phyloP scores from a whole-genome alignment of 2,329 filamentous ascomycete species.

The Cladosporium sp. region DNA sequence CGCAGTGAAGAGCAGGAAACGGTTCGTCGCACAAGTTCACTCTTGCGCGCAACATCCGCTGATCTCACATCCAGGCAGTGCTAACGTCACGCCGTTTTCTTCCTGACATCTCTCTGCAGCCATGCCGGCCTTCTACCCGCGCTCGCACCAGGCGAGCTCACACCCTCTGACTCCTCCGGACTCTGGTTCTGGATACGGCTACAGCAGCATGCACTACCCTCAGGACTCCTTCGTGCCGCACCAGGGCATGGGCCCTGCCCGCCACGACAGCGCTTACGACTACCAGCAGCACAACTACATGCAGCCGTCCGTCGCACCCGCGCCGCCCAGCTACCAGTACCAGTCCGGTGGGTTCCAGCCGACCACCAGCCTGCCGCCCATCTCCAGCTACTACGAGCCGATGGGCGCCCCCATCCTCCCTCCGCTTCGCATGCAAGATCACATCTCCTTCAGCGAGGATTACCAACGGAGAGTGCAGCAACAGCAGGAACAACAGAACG shows the following conservation, averaged over 20 bases:
- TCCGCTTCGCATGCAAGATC: slow-evolving; percentile 40
- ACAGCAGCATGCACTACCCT: slow-evolving; percentile 39
- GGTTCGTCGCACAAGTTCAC: slow-evolving; percentile 14
- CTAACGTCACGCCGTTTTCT: slow-evolving; percentile 36
- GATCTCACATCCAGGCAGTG: not conserved
- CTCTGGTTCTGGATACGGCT: slow-evolving; percentile 35
- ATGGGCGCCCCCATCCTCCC: slow-evolving; percentile 41
- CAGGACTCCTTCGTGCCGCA: slow-evolving; percentile 39
- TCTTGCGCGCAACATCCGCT: slow-evolving; percentile 4
- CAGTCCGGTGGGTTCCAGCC: slow-evolving; percentile 16
- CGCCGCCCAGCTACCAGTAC: slow-evolving; percentile 27
- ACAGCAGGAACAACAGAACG: slow-evolving; percentile 33
- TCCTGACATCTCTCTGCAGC: slow-evolving; percentile 32
- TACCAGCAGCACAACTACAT: slow-evolving; percentile 42
- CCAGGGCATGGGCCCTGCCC: slow-evolving; percentile 28
- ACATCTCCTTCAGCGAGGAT: slow-evolving; percentile 32
- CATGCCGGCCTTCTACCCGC: slow-evolving; percentile 48
- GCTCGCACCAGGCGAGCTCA: slow-evolving; percentile 32
- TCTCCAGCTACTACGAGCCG: slow-evolving; percentile 38
- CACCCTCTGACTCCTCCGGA: slow-evolving; percentile 46
- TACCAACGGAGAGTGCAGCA: slow-evolving; percentile 34
- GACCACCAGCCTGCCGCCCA: slow-evolving; percentile 29
- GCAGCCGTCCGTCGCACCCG: slow-evolving; percentile 30
- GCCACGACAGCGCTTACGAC: slow-evolving; percentile 40
- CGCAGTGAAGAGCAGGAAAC: slow-evolving; percentile 21